Percentiles rank a stretch among this genome's conserved stretches.
Evolutionary conservation across 495 filamentous ascomycete genomes (phyloP).

Genomic region (Lentithecium fluviatile): DNA sequence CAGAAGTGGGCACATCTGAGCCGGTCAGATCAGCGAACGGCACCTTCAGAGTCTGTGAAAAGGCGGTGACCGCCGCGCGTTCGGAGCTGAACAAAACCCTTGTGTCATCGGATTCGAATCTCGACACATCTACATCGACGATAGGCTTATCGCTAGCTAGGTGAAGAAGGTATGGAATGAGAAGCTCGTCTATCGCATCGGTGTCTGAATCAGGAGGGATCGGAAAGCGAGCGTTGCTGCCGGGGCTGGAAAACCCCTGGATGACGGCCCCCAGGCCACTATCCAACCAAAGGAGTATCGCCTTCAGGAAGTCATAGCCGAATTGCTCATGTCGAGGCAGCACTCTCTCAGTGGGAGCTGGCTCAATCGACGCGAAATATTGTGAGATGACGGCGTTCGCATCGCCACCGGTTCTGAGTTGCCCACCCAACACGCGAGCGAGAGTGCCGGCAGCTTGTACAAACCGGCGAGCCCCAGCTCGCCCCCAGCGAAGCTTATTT

Average conservation of each 20-base stretch:
- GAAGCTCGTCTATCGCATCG: conserved; percentile 53
- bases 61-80: conserved; percentile 57
- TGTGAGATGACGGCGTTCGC: conserved; percentile 36
- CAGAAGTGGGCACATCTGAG: conserved; percentile 37
- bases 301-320: conserved; percentile 66
- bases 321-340: conserved; percentile 50
- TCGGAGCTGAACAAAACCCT: conserved; percentile 56
- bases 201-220: conserved; percentile 51
- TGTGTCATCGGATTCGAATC: conserved; percentile 57
- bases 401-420: conserved; percentile 42
- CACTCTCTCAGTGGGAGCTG: conserved; percentile 50
- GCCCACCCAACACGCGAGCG: conserved; percentile 54
- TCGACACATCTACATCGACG: conserved; percentile 58
- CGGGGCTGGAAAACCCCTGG: conserved; percentile 54
- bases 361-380: conserved; percentile 49
- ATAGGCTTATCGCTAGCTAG: conserved; percentile 52
- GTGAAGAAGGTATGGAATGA: conserved; percentile 59
- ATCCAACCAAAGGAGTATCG: conserved; percentile 62
- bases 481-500: conserved; percentile 56
- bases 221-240: conserved; percentile 50
- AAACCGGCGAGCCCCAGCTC: conserved; percentile 61
- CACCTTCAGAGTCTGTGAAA: conserved; percentile 53
- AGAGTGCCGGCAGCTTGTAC: conserved; percentile 67
- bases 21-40: conserved; percentile 54
- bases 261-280: conserved; percentile 55